Percentiles rank a stretch among this genome's conserved stretches.
Conservation (phyloP, 441 rosid genomes). For the Flueggea neowawraea region DNA sequence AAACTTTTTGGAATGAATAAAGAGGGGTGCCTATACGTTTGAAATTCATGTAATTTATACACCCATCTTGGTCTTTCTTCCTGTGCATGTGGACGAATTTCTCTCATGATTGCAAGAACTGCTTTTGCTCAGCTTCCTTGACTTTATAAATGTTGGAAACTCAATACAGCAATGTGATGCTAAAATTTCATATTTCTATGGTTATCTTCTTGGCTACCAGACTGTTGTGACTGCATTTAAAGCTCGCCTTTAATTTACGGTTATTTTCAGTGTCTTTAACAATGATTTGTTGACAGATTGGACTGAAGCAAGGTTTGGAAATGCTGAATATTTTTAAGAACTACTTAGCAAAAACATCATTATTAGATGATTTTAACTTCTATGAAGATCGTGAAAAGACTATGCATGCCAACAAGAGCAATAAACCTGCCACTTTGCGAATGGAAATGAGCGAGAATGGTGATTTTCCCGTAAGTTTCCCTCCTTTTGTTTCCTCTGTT, state of each 20-base stretch:
- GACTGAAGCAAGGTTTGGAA: constrained; percentile 72
- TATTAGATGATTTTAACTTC: constrained; percentile 84
- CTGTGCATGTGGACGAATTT: too few relatives aligned
- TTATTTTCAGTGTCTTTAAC: too few relatives aligned
- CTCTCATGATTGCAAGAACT: too few relatives aligned
- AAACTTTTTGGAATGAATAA: too few relatives aligned
- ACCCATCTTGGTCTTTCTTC: too few relatives aligned
- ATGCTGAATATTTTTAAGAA: constrained; percentile 79
- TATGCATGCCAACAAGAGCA: constrained; percentile 24
- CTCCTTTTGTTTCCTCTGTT: too few relatives aligned
- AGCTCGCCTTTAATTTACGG: not conserved
- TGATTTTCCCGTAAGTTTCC: constrained; percentile 36
- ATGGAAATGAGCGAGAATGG: constrained; percentile 34
- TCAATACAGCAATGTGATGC: too few relatives aligned
- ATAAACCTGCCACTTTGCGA: constrained; percentile 41
- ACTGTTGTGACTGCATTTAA: not conserved
- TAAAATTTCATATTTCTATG: too few relatives aligned
- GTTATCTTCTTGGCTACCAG: not conserved
- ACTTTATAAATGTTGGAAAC: too few relatives aligned
- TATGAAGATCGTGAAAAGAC: constrained; percentile 79
- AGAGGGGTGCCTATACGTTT: too few relatives aligned
- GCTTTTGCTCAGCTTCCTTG: too few relatives aligned
- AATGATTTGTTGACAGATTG: constrained; percentile 41
- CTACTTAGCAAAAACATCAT: constrained; percentile 59
- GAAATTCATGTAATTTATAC: too few relatives aligned